phyloP scores from a whole-genome alignment of 2,329 filamentous ascomycete species.

The Penicillium sp. region DNA sequence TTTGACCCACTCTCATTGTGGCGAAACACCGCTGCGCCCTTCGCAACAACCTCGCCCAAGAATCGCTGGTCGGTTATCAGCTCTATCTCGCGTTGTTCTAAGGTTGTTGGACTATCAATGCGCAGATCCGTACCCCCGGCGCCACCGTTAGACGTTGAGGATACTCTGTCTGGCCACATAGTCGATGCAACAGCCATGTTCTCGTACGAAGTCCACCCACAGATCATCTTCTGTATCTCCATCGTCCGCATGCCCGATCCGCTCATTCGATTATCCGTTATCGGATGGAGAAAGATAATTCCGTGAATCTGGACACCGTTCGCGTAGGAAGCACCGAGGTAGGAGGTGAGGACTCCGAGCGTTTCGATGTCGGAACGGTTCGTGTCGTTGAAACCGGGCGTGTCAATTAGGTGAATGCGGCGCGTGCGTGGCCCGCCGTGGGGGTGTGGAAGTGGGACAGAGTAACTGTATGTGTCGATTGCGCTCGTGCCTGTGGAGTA shows the following conservation, averaged over 20 bases:
- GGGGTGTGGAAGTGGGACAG: neutral
- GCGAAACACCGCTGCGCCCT: neutral
- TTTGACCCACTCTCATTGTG: neutral
- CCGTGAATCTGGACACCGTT: neutral
- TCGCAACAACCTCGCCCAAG: neutral
- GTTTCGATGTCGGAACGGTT: neutral
- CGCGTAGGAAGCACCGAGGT: neutral
- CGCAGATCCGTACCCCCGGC: too few relatives aligned
- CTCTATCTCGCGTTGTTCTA: neutral
- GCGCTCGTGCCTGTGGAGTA: neutral
- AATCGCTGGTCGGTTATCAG: neutral
- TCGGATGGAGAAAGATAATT: neutral
- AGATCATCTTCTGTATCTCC: neutral
- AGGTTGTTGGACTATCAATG: neutral
- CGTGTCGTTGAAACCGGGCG: neutral
- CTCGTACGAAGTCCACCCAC: neutral
- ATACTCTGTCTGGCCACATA: neutral
- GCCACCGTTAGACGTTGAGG: neutral
- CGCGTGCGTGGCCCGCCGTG: neutral
- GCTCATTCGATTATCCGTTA: neutral
- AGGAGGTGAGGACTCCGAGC: neutral
- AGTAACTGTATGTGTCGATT: neutral
- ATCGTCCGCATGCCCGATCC: neutral
- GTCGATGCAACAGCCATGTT: neutral
- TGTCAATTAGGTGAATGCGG: neutral